These are phyloP conservation scores for Nitzschia sp. DNA, from an alignment of 108 stramenopile genomes.

Conservation along the genomic window DNA sequence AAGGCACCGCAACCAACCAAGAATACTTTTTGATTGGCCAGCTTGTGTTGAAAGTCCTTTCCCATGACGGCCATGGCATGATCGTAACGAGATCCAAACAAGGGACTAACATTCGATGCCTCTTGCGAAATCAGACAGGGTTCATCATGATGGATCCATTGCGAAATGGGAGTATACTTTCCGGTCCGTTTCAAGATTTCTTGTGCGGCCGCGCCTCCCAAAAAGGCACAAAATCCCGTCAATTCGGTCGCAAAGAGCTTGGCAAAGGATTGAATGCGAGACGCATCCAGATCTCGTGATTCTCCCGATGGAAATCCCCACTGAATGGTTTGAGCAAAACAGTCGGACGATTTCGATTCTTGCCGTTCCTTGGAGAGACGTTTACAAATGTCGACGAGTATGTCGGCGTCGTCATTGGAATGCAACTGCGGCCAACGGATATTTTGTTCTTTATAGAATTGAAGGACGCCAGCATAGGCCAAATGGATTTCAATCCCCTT, in stretches of 20 bases:
- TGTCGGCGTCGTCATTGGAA: constrained; percentile 29
- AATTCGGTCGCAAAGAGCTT: constrained; percentile 55
- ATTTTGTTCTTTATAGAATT: constrained; percentile 36
- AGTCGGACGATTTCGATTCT: constrained; percentile 33
- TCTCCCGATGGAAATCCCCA: constrained; percentile 57
- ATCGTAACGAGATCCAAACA: constrained; percentile 60
- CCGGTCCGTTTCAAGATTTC: constrained; percentile 98
- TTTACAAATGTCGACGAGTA: neutral
- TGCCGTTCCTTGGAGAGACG: constrained; percentile 19
- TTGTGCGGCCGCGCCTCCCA: constrained; percentile 97
- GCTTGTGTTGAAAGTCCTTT: constrained; percentile 71
- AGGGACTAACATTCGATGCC: constrained; percentile 45
- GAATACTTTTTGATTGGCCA: constrained; percentile 81
- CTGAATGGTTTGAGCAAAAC: constrained; percentile 46
- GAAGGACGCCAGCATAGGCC: constrained; percentile 36
- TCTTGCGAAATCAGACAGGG: constrained; percentile 61
- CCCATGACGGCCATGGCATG: constrained; percentile 84
- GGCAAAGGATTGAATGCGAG: constrained; percentile 49
- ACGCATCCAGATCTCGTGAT: constrained; percentile 58
- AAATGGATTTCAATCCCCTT: constrained; percentile 59
- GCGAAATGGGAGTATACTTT: constrained; percentile 96
- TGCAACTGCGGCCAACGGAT: constrained; percentile 55
- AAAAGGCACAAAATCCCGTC: constrained; percentile 86
- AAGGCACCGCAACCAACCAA: constrained; percentile 99
- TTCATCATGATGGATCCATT: constrained; percentile 93